Base-by-base conservation (phyloP, 78 protist genomes). In the Chrysochromulina parva region DNA sequence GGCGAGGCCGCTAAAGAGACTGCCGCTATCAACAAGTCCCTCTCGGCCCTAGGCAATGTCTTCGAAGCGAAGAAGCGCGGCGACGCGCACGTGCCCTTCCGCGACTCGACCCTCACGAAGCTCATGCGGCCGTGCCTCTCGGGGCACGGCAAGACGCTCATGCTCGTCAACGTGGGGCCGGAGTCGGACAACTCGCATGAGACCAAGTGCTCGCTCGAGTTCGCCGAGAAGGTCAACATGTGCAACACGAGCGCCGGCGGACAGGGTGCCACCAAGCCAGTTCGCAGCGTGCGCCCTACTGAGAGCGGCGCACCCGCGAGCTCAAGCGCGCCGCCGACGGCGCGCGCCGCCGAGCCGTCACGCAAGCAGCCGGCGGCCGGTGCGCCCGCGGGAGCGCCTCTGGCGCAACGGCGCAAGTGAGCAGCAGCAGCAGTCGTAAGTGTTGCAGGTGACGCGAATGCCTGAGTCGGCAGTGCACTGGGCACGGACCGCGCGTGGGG, bases 31-130 rank as follows among this genome's bases (percentile, higher is more conserved):
- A 95, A 95, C 92, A 80, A 84, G n/a, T 19, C 74, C 4, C 90
- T 95, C 38, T 71, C 87, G 17, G 90, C 94, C 53, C 86, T 94
- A 16, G 94, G 92, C 24, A n/a, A 84, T 57, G 96, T 94, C 26
- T 73, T 94, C 69, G 54, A 69, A 6, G 90, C 95, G 71, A 47
- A 90, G 52, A 28, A 60, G 38, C 1, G 3, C 65, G 4, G 13
- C 26, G 38, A 6, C 26, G 57, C 80, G n/a, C 90, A 88, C 81
- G 90, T 88, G 26, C 90, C 90, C 9, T 88, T 69, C 81, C 84
- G 90, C n/a, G 16, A 88, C 82, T 55, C 73, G 5, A 88, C 60
- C 65, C 48, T 88, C 26, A 88, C 90, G 10, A 38, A n/a, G 50
- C 81, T 88, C 17, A 60, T 86, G 90, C 65, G 11, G 86, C 86